Base-by-base conservation (phyloP, 2,329 filamentous ascomycete genomes). In the Fusarium brachygibbosum region DNA sequence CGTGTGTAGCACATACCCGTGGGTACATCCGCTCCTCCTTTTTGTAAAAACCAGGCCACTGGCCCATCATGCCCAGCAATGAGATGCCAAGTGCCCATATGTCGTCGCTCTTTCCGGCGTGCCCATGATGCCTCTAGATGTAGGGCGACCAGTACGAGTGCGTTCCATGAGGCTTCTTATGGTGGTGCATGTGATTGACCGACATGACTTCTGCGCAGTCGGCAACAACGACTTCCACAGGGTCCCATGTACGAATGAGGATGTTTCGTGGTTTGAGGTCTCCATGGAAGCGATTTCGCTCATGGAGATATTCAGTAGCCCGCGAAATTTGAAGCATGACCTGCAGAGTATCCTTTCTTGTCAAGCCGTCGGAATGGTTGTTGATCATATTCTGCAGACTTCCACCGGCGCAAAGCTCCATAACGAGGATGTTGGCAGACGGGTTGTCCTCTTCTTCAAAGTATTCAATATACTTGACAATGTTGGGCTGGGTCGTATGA, bases 261-360 rank as follows among this genome's bases (percentile, higher is more conserved):
- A 79, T 74, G 49, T 79, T 79, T 6, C 70, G 68, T 0, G 77
- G 77, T 53, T 79, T 79, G 35, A 79, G 25, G 40, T 79, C 78
- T 0, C 72, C 70, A 46, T 79, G 78, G 17, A 74, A 76, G 1
- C 74, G 61, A 0, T 53, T 58, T 25, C 46, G 32, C 2, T 14
- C 31, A 21, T 79, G 78, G 1, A 79, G 57, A 41, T 76, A 78
- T 17, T 66, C 63, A 6, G 79, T 56, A 0, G 74, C 78, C 5
- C 52, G 58, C 0, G 72, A 53, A 1, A 76, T 48, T 41, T 79
- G 78, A 1, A 51, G 42, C 28, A 73, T 45, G 4, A 75, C 68
- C 2, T 55, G 60, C 0, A 77, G 35, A 2, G 73, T 66, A 7
- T 76, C 70, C 1, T 29, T 41, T 12, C 63, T 60, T 0, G 37